These are phyloP conservation scores for Fraxinus excelsior DNA, from an alignment of 257 asterid genomes.

Conservation along the genomic window DNA sequence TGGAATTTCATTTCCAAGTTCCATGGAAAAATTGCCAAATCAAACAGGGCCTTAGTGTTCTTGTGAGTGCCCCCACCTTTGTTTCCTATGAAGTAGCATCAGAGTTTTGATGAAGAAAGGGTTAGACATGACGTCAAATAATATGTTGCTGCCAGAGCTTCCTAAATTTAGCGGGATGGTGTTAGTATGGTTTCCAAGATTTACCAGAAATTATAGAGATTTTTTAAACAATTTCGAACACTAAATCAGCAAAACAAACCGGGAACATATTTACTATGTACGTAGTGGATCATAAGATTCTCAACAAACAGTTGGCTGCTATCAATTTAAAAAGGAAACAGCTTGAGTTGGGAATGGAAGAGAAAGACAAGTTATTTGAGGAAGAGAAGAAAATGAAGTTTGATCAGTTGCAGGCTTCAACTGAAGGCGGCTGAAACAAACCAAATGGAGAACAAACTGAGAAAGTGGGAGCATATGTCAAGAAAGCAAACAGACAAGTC, in stretches of 20 bases:
- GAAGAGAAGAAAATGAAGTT: conserved; percentile 3
- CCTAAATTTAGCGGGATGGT: background rate
- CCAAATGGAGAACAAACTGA: conserved; percentile 10
- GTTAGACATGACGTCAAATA: too few relatives aligned
- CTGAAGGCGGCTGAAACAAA: conserved; percentile 7
- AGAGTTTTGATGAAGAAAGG: background rate
- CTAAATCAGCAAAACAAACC: background rate
- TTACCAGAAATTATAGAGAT: background rate
- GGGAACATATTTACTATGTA: background rate
- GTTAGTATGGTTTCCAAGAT: background rate
- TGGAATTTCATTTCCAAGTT: too few relatives aligned
- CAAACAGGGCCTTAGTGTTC: too few relatives aligned
- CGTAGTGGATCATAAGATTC: conserved; percentile 5
- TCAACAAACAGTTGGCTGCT: conserved; percentile 1
- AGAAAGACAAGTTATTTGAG: background rate
- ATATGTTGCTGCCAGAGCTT: too few relatives aligned
- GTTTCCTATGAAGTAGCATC: background rate
- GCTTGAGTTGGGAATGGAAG: conserved; percentile 5
- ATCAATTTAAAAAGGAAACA: background rate
- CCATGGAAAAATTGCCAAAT: too few relatives aligned
- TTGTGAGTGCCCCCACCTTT: background rate
- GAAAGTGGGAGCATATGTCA: background rate
- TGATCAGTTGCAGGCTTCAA: background rate
- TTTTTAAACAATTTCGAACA: background rate
- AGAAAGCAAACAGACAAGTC: background rate